Evolutionary conservation across 805 yeast species (phyloP), one percentile per base, ranked within the genome.

Genomic region (Saccharomyces eubayanus): DNA sequence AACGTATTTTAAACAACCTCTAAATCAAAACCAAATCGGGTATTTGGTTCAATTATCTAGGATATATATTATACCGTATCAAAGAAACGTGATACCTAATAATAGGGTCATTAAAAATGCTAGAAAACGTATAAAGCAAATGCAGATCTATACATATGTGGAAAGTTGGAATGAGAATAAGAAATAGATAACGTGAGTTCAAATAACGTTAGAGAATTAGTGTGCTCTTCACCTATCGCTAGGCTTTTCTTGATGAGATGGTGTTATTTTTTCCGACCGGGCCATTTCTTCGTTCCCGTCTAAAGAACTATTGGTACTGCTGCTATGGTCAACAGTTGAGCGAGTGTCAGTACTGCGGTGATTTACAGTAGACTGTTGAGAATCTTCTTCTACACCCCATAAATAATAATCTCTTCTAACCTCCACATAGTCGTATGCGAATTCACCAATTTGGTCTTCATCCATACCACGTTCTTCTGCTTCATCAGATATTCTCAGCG

Each of bases 371-470:
- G 43, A 36, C 8, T 16, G 43, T 36, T 36, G 43, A 8, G 24
- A 16, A 16, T 36, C 24, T 2, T 36, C 43, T 16, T 58, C 58
- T 30, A 53, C 54, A 1, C 73, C 74, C 75, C 75, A 72, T 24
- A 70, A 64, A 48, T 82, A 77, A 69, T 83, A 90, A 72, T 90
- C 96, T 66, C 97, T 80, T 70, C 97, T 81, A n/a, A 90, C 94
- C 74, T 90, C 97, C 56, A 90, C 96, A 67, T 89, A 91, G 69
- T 90, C 97, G 70, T 90, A 91, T 16, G 97, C 97, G 73, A 90
- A 90, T 72, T 90, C 97, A 46, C 97, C 97, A 62, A 90, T 87
- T 72, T 90, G 96, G 72, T 89, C 95, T 68, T 90, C 97, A 69
- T 90, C 97, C 74, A 89, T 81, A 54, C 97, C 97, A 29, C 74